A percentile compares a stretch with the other conserved stretches of the same genome.
Conservation (phyloP, 257 asterid genomes). For the Primulina tabacum region DNA sequence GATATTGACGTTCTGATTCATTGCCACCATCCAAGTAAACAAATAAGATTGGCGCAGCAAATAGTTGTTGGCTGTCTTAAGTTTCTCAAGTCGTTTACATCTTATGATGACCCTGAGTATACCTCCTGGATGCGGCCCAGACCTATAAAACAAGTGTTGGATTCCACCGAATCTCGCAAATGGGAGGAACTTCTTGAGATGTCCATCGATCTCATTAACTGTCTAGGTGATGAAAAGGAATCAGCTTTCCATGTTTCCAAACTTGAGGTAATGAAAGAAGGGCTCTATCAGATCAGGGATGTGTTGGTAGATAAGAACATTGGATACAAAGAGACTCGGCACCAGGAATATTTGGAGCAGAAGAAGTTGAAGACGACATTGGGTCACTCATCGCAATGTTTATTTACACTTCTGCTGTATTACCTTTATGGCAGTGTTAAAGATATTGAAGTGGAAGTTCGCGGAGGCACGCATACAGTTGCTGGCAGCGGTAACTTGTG, state of each 20-base stretch:
- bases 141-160: slow-evolving; percentile 41
- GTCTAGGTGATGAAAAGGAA: slow-evolving; percentile 45
- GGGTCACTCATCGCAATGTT: slow-evolving; percentile 75
- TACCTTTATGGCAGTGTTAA: slow-evolving; percentile 56
- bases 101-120: slow-evolving; percentile 62
- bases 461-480: slow-evolving; percentile 63
- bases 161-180: slow-evolving; percentile 33
- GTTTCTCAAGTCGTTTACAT: slow-evolving; percentile 46
- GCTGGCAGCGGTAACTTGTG: slow-evolving; percentile 42
- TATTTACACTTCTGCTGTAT: slow-evolving; percentile 66
- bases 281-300: slow-evolving; percentile 70
- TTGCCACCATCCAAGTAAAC: slow-evolving; percentile 32
- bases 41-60: slow-evolving; percentile 54
- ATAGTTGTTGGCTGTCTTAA: slow-evolving; percentile 52
- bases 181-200: slow-evolving; percentile 83
- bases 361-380: slow-evolving; percentile 64
- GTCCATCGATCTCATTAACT: slow-evolving; percentile 53
- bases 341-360: slow-evolving; percentile 67
- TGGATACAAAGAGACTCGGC: slow-evolving; percentile 66
- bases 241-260: slow-evolving; percentile 42
- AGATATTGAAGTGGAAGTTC: slow-evolving; percentile 70
- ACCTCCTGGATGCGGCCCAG: slow-evolving; percentile 87
- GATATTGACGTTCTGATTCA: slow-evolving; percentile 41
- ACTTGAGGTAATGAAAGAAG: slow-evolving; percentile 84
- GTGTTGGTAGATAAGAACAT: slow-evolving; percentile 61